phyloP scores from a whole-genome alignment of 2,329 filamentous ascomycete genomes.

The Cryphonectria nitschkei region DNA sequence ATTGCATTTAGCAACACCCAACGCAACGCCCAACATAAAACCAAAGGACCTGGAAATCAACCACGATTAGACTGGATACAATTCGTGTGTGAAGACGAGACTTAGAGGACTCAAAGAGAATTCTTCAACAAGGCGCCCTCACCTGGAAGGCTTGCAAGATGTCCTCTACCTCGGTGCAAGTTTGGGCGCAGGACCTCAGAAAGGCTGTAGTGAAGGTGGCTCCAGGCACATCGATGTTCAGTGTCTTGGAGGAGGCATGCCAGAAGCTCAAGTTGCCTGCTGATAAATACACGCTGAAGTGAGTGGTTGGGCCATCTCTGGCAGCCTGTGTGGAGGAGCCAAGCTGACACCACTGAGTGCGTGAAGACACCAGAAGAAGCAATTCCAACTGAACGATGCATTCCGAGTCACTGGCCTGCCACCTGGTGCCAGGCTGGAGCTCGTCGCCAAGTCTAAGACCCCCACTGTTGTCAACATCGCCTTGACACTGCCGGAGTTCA shows the following conservation, averaged over 20 bases:
- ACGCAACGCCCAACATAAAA: not conserved
- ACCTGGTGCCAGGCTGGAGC: slow-evolving; percentile 88
- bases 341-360: slow-evolving; percentile 6
- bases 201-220: slow-evolving; percentile 82
- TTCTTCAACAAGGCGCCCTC: not conserved
- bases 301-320: slow-evolving; percentile 34
- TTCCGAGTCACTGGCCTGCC: slow-evolving; percentile 70
- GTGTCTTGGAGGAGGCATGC: slow-evolving; percentile 87
- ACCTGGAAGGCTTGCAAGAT: slow-evolving; percentile 50
- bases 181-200: slow-evolving; percentile 79
- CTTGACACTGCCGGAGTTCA: slow-evolving; percentile 78
- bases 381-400: slow-evolving; percentile 51
- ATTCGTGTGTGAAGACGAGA: not conserved
- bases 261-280: slow-evolving; percentile 74
- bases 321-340: not conserved
- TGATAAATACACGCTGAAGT: slow-evolving; percentile 83
- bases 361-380: slow-evolving; percentile 77
- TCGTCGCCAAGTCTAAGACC: slow-evolving; percentile 84
- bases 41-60: not conserved
- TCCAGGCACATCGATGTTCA: slow-evolving; percentile 78
- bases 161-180: slow-evolving; percentile 77
- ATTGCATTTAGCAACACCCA: not conserved
- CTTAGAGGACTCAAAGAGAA: not conserved
- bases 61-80: not conserved
- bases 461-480: slow-evolving; percentile 85